Evolutionary conservation across 495 filamentous ascomycete species (phyloP).

Genomic region (Xylaria acuta): DNA sequence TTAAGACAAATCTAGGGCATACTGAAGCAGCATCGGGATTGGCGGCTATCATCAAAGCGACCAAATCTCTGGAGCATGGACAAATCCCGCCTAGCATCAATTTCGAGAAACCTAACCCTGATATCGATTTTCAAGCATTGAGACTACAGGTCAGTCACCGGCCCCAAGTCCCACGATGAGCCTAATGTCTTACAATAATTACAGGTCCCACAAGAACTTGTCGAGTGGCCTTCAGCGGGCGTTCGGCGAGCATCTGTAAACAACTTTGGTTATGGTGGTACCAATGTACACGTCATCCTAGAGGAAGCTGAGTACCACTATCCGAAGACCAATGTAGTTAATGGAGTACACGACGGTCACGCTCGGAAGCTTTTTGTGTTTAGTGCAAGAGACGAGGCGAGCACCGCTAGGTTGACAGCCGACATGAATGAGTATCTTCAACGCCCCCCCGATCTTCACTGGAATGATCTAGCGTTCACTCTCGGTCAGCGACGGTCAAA

Average conservation of each 20-base stretch:
- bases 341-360: slow-evolving; percentile 35
- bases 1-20: slow-evolving; percentile 67
- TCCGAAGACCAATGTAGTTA: slow-evolving; percentile 28
- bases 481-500: slow-evolving; percentile 50
- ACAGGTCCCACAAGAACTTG: background rate
- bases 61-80: slow-evolving; percentile 62
- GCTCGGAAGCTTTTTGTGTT: slow-evolving; percentile 51
- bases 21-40: slow-evolving; percentile 62
- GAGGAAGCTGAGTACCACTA: slow-evolving; percentile 44
- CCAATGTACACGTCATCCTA: slow-evolving; percentile 62
- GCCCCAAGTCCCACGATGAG: too few species aligned
- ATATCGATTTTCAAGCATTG: slow-evolving; percentile 53
- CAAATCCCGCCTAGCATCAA: slow-evolving; percentile 57
- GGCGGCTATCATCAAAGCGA: slow-evolving; percentile 62
- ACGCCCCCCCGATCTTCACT: too few species aligned
- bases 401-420: too few species aligned
- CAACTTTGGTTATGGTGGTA: slow-evolving; percentile 64
- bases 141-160: slow-evolving; percentile 49
- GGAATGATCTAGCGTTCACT: slow-evolving; percentile 49
- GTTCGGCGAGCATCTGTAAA: slow-evolving; percentile 57
- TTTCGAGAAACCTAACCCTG: slow-evolving; percentile 51
- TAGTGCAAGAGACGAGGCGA: slow-evolving; percentile 50
- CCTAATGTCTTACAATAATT: too few species aligned
- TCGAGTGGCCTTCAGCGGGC: slow-evolving; percentile 34
- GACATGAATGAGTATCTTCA: too few species aligned